phyloP scores from a whole-genome alignment of 2,329 filamentous ascomycete genomes.

The Ambrosiella xylebori region DNA sequence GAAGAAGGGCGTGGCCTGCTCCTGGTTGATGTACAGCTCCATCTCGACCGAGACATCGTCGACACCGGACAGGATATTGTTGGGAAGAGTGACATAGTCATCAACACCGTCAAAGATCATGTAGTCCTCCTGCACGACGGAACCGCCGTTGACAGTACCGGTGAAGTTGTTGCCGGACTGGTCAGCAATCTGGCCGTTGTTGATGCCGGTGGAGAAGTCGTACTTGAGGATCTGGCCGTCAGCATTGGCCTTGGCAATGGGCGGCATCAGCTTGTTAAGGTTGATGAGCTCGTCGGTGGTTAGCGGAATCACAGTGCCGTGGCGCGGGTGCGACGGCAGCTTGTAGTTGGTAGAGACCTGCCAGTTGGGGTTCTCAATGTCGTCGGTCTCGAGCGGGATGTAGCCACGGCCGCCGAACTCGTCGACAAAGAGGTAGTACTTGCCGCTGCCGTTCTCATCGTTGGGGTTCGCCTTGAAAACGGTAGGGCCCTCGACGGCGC shows the following conservation, averaged over 20 bases:
- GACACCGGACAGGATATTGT: constrained; percentile 15
- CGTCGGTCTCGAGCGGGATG: constrained; percentile 32
- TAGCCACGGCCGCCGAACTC: constrained; percentile 35
- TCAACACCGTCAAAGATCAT: constrained; percentile 16
- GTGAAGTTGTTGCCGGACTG: constrained; percentile 15
- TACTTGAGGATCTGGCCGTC: constrained; percentile 16
- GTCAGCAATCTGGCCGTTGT: constrained; percentile 13
- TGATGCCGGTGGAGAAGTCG: constrained; percentile 13
- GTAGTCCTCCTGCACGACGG: constrained; percentile 12
- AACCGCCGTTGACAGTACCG: constrained; percentile 15
- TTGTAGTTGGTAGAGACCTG: constrained; percentile 27
- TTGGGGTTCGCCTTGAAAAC: constrained; percentile 32
- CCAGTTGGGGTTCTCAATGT: constrained; percentile 33
- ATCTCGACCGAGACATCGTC: constrained; percentile 15
- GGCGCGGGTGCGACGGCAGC: constrained; percentile 31
- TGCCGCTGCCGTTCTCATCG: constrained; percentile 30
- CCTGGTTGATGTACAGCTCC: constrained; percentile 14
- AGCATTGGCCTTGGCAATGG: constrained; percentile 9
- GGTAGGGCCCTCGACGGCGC: constrained; percentile 33
- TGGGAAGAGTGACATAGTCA: constrained; percentile 16
- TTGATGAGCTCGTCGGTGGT: constrained; percentile 28
- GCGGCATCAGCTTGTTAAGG: constrained; percentile 16
- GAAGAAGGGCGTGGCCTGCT: constrained; percentile 16
- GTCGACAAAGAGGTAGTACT: constrained; percentile 38
- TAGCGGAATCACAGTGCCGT: constrained; percentile 35